Evolutionary conservation across 1,284 basidiomycete genomes (phyloP), one percentile per base, ranked within the genome.

Genomic region (Trichosporon asahii): DNA sequence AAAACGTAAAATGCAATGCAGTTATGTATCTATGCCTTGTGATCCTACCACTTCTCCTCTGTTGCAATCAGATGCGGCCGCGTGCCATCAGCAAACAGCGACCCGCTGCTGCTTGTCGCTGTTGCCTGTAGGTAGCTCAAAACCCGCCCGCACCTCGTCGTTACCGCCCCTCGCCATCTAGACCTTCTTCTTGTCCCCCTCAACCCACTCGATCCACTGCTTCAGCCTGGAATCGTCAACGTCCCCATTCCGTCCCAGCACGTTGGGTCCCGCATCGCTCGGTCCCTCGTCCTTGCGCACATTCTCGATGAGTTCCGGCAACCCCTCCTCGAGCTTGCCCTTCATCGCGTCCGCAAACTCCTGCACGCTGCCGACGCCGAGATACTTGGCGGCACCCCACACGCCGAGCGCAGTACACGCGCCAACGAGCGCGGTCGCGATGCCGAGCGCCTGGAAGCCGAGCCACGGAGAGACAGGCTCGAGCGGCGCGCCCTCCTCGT

Each of bases 401-500:
- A 75, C 72, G 0, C 80, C 80, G 14, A 80, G 64, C 1, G 76
- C 79, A 1, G 81, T 76, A 53, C 70, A 76, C 0, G 76, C 74
- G 40, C 76, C 74, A 0, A 82, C 81, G 15, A 81, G 64, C 8
- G 74, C 78, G 31, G 81, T 81, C 9, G 81, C 81, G 60, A 80
- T 77, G 1, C 73, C 78, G 6, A 82, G 75, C 15, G 81, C 81
- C 70, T 81, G 73, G 44, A 77, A 69, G 2, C 75, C 79, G 15
- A 78, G 57, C 72, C 75, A 74, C 6, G 73, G 68, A 0, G 61
- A 74, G 8, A 60, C 73, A 6, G 64, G 72, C 64, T 66, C 69
- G 31, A 67, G 31, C 60, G 66, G 71, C 27, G 33, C 70, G 21
- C 66, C 70, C 29, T 75, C 73, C 21, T 73, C 73, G 23, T 71